A percentile compares a stretch with the other conserved stretches of the same genome.
These are phyloP conservation scores for Acacia crassicarpa DNA, from an alignment of 306 rosid species.

Conservation along the genomic window DNA sequence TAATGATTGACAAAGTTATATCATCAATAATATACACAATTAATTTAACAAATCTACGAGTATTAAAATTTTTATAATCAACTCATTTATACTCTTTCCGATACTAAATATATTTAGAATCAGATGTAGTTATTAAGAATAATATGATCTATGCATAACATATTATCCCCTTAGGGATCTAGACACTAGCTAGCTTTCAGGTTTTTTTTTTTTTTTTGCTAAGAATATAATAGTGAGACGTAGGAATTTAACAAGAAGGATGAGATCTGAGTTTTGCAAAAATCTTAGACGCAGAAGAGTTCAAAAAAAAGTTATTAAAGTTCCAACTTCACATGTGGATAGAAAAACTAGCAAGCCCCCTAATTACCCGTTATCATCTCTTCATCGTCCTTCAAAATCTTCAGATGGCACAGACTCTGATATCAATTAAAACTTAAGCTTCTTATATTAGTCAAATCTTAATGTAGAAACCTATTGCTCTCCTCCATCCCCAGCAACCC, in stretches of 20 bases:
- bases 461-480: constrained; percentile 25
- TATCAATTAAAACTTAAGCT: constrained; percentile 20
- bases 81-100: background rate
- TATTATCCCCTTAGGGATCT: too few relatives aligned
- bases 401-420: constrained; percentile 43
- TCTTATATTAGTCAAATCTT: constrained; percentile 32
- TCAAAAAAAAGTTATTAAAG: too few relatives aligned
- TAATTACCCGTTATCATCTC: constrained; percentile 35
- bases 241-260: too few relatives aligned
- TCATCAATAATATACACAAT: background rate
- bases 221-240: too few relatives aligned
- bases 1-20: too few relatives aligned
- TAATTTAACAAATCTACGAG: too few relatives aligned
- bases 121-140: too few relatives aligned
- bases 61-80: background rate
- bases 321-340: constrained; percentile 17
- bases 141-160: background rate
- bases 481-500: background rate
- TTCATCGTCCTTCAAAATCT: background rate
- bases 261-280: too few relatives aligned
- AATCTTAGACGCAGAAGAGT: too few relatives aligned
- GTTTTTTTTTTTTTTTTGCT: too few relatives aligned
- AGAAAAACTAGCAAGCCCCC: constrained; percentile 38
- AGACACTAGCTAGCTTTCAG: too few relatives aligned
- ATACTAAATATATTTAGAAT: too few relatives aligned